Evolutionary conservation across 2,329 filamentous ascomycete genomes (phyloP), one percentile per base, ranked within the genome.

Genomic region (Aspergillus awamori): DNA sequence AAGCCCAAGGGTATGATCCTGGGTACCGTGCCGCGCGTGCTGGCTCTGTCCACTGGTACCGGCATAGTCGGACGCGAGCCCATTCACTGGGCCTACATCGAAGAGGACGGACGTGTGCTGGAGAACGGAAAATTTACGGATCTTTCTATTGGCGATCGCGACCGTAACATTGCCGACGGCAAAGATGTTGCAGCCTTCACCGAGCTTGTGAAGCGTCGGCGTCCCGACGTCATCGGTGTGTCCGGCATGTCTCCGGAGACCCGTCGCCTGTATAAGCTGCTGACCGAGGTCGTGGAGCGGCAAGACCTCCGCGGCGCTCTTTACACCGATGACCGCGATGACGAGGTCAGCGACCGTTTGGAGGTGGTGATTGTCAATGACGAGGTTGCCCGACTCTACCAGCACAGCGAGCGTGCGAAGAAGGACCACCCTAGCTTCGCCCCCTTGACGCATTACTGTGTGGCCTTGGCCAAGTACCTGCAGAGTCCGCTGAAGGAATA

Each of bases 401-500:
- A 97, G 77, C 92, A 93, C 70, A 97, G 93, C 74, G 86, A 89
- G 13, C 87, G 93, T 45, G 93, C 91, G 10, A 82, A 86, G 53
- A 81, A 85, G 10, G 94, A 98, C 65, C 92, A 97, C 72, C 93
- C 95, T 5, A 89, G 88, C 11, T 83, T 96, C 30, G 86, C 87
- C 57, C 87, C 92, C 6, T 82, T 97, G 55, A 91, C 90, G 1
- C 87, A 92, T 69, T 99, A 99, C 78, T 97, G 93, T 74, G 88
- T 97, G 66, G 93, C 89, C 28, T 80, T 99, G 41, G 94, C 91
- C 20, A 89, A 90, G 63, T 99, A 98, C 76, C 84, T 99, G 76
- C 95, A 99, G 76, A 96, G 94, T 71, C 95, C 95, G 0, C 86
- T 99, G 80, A 95, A 96, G 78, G 93, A 99, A 75, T 99, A 99